Conservation (phyloP, 495 filamentous ascomycete species). For the Chaetomidium leptoderma region DNA sequence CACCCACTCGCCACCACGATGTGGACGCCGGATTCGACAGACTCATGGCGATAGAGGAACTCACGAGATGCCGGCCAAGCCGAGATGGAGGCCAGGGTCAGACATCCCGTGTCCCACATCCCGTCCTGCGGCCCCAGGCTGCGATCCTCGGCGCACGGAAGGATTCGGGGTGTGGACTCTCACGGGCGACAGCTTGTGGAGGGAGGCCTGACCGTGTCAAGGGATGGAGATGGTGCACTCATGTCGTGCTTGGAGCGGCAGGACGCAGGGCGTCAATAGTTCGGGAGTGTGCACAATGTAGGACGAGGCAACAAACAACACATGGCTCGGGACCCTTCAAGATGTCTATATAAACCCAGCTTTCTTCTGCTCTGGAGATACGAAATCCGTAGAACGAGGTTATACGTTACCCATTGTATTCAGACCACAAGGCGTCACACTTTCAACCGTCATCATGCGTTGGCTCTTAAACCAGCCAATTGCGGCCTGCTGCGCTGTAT, state of each 20-base stretch:
- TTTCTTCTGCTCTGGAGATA: no score
- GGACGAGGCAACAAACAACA: no score
- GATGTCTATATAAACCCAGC: not conserved
- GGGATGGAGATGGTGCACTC: not conserved
- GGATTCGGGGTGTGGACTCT: not conserved
- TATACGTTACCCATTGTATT: not conserved
- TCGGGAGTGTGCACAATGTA: not conserved
- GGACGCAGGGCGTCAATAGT: not conserved
- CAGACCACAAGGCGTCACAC: not conserved
- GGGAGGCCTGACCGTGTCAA: not conserved
- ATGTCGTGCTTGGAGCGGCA: not conserved
- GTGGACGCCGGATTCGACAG: not conserved
- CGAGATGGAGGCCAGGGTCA: no score
- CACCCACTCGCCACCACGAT: not conserved
- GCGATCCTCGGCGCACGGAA: not conserved
- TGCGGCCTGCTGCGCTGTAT: not conserved
- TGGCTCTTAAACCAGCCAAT: not conserved
- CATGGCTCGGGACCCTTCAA: not conserved
- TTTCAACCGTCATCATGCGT: not conserved
- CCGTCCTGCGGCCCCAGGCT: not conserved
- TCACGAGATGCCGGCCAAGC: not conserved
- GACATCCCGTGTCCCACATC: not conserved
- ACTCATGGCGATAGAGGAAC: not conserved
- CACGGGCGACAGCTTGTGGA: no score
- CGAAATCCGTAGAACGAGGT: not conserved